A percentile compares a stretch with the other conserved stretches of the same genome.
These are phyloP conservation scores for Trichothecium roseum DNA, from an alignment of 2,329 filamentous ascomycete species.

Conservation along the genomic window DNA sequence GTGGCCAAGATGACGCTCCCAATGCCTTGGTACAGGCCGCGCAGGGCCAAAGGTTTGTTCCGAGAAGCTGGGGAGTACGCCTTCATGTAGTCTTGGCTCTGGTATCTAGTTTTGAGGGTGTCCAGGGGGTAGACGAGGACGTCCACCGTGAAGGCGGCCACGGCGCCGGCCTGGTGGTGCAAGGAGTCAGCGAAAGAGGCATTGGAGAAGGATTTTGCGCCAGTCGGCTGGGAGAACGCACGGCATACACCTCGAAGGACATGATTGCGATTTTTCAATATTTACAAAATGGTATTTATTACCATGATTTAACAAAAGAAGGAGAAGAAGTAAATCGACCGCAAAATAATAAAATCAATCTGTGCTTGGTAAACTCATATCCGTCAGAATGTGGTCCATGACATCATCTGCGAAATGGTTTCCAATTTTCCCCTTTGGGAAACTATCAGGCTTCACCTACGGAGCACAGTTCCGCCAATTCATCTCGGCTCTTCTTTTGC, in stretches of 20 bases:
- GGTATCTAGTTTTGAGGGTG: conserved; percentile 78
- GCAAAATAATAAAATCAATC: no score
- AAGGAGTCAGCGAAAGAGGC: neutral
- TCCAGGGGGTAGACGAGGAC: conserved; percentile 80
- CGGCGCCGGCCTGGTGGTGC: conserved; percentile 59
- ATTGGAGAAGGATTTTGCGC: neutral
- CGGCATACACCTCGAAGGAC: conserved; percentile 19
- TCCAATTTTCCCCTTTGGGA: no score
- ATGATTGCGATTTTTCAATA: neutral
- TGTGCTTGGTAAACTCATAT: neutral
- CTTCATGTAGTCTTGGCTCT: conserved; percentile 64
- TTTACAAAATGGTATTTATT: no score
- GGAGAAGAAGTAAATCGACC: no score
- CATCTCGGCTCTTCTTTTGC: no score
- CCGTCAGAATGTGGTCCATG: neutral
- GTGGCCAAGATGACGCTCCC: conserved; percentile 79
- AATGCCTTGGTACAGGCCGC: conserved; percentile 78
- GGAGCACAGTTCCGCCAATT: no score
- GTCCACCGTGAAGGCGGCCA: conserved; percentile 79
- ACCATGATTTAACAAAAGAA: no score
- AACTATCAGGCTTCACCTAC: no score
- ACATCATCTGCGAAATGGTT: no score
- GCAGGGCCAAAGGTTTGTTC: conserved; percentile 44
- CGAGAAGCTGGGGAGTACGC: conserved; percentile 50
- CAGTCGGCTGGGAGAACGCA: conserved; percentile 11